These are phyloP conservation scores for Dendrobium nobile DNA, from an alignment of 106 monocot species.

Conservation along the genomic window DNA sequence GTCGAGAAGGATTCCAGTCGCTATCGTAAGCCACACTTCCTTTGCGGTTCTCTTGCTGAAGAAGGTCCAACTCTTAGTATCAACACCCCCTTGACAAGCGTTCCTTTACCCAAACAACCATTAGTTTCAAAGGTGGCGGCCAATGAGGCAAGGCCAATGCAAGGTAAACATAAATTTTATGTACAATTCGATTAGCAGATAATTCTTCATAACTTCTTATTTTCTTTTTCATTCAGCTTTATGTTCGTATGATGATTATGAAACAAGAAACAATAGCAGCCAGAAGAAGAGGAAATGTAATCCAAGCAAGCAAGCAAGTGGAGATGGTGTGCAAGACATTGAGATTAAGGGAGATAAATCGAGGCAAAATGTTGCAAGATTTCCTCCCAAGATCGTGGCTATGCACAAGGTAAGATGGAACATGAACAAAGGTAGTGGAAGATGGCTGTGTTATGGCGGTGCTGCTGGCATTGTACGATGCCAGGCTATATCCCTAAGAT, in stretches of 20 bases:
- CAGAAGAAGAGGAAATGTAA: neutral
- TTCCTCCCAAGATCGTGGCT: conserved; percentile 70
- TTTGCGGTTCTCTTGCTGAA: conserved; percentile 49
- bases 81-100: conserved; percentile 21
- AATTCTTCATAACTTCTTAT: neutral
- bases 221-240: neutral
- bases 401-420: conserved; percentile 91
- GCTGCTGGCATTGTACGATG: conserved; percentile 83
- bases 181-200: neutral
- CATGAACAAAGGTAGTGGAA: conserved; percentile 69
- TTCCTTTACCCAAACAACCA: conserved; percentile 22
- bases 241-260: neutral
- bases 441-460: conserved; percentile 92
- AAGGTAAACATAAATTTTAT: conserved; percentile 19
- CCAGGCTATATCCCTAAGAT: conserved; percentile 17
- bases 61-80: conserved; percentile 27
- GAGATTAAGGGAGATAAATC: neutral
- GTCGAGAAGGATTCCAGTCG: conserved; percentile 35
- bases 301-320: neutral
- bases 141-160: conserved; percentile 11
- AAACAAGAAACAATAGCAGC: neutral
- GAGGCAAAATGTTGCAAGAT: conserved; percentile 18
- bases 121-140: conserved; percentile 14
- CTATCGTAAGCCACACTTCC: conserved; percentile 49
- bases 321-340: neutral